Conservation (phyloP, 2,329 filamentous ascomycete species). For the Didymellaceae sp. region DNA sequence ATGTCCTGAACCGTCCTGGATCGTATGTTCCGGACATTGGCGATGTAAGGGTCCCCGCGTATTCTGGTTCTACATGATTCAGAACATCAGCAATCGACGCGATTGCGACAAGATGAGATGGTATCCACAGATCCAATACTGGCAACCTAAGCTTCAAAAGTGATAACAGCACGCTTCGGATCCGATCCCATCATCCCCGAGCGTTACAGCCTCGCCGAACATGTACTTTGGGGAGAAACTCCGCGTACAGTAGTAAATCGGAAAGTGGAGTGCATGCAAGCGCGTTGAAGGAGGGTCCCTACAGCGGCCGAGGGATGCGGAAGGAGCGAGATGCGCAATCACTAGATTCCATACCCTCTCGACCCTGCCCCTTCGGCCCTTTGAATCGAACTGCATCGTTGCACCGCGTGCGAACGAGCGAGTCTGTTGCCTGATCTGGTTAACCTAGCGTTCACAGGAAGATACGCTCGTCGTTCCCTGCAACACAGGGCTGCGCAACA, state of each 20-base stretch:
- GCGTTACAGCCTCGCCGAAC: background rate
- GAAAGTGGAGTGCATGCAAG: constrained; percentile 13
- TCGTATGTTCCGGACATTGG: constrained; percentile 9
- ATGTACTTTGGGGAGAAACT: background rate
- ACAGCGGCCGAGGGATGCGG: constrained; percentile 9
- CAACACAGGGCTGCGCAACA: too few relatives aligned
- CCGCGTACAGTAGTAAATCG: constrained; percentile 7
- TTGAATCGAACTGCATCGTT: background rate
- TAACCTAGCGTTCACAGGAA: background rate
- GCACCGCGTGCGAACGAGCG: background rate
- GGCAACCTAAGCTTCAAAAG: background rate
- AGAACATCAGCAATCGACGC: background rate
- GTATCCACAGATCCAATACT: background rate
- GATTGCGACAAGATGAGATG: constrained; percentile 4
- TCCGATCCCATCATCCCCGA: constrained; percentile 2
- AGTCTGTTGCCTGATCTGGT: background rate
- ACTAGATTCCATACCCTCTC: background rate
- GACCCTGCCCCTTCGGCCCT: constrained; percentile 3
- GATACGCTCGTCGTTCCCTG: background rate
- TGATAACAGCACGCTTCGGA: background rate
- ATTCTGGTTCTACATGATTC: constrained; percentile 9
- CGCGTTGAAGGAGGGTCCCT: constrained; percentile 2
- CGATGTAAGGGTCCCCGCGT: constrained; percentile 9
- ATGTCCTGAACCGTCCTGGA: background rate
- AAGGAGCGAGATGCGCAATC: constrained; percentile 14